These are phyloP conservation scores for Suillus plorans DNA, from an alignment of 768 basidiomycete species.

Conservation along the genomic window DNA sequence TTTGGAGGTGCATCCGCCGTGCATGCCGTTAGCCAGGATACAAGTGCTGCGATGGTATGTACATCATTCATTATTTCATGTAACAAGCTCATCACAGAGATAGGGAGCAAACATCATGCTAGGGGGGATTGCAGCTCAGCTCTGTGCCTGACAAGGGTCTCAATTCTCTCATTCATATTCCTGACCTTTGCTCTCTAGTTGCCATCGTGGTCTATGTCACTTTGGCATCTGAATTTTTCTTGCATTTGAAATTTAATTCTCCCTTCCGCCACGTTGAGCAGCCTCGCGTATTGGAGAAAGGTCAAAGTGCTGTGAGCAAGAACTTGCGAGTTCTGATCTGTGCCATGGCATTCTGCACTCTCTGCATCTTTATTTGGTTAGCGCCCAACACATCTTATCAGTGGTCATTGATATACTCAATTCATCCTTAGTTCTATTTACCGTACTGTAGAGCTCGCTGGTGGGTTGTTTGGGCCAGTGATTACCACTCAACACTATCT, in stretches of 20 bases:
- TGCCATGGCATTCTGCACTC: constrained; percentile 39
- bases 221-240: constrained; percentile 45
- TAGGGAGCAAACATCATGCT: constrained; percentile 58
- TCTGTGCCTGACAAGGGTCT: constrained; percentile 34
- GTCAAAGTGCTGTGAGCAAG: neutral
- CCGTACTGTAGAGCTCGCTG: constrained; percentile 14
- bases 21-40: constrained; percentile 24
- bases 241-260: constrained; percentile 37
- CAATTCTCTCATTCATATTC: constrained; percentile 19
- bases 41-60: constrained; percentile 18
- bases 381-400: constrained; percentile 7
- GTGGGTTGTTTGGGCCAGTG: constrained; percentile 45
- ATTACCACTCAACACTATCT: constrained; percentile 47
- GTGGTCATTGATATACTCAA: neutral
- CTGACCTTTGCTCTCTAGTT: constrained; percentile 25
- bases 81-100: constrained; percentile 5
- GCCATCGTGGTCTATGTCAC: constrained; percentile 42
- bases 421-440: constrained; percentile 9
- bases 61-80: neutral
- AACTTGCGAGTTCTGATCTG: constrained; percentile 32
- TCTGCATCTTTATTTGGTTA: constrained; percentile 47
- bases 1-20: constrained; percentile 47
- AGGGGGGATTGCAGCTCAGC: constrained; percentile 61
- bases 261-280: constrained; percentile 27
- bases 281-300: constrained; percentile 1